Evolutionary conservation across 2,329 filamentous ascomycete genomes (phyloP), one percentile per base, ranked within the genome.

Genomic region (Plectosphaerella cucumerina): DNA sequence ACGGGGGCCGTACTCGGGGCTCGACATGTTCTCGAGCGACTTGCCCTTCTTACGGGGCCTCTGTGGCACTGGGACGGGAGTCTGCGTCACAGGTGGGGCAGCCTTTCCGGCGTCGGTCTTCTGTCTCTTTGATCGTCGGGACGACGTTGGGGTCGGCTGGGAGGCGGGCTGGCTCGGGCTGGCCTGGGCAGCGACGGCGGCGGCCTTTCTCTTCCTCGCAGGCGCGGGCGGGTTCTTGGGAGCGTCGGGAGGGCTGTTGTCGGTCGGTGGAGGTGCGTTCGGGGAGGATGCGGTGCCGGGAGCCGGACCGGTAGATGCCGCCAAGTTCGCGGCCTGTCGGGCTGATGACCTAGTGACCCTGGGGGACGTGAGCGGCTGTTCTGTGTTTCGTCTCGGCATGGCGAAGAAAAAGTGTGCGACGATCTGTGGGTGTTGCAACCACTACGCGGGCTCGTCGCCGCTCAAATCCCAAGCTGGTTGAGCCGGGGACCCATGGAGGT

Each of bases 261-360:
- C 64, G 56, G 65, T 61, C 57, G 66, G 65, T 54, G 71, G 63
- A 61, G 70, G 62, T 61, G 74, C 65, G 57, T 72, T 65, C 59
- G 73, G 63, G 58, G 70, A 64, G 60, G 66, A 58, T 62, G 66
- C 58, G 59, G 71, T 64, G 60, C 66, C 59, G 50, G 73, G 67
- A 59, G 67, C 61, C 56, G 69, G 57, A 60, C 69, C 63, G 56
- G 65, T 69, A 44, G 75, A 67, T 63, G 72, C 74, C 72, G 75
- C 73, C 66, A 76, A 76, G 66, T 71, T 82, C 68, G 89, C 87
- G 76, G 89, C 89, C 82, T 90, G 86, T 79, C 91, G 91, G 77
- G 92, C 88, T 72, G 92, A 87, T 65, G 92, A 94, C 78, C 93
- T 90, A 80, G 93, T 97, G 65, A 94, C 86, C 89, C 92, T 97